Conservation (phyloP, 768 basidiomycete genomes). For the Boletus coccyginus region DNA sequence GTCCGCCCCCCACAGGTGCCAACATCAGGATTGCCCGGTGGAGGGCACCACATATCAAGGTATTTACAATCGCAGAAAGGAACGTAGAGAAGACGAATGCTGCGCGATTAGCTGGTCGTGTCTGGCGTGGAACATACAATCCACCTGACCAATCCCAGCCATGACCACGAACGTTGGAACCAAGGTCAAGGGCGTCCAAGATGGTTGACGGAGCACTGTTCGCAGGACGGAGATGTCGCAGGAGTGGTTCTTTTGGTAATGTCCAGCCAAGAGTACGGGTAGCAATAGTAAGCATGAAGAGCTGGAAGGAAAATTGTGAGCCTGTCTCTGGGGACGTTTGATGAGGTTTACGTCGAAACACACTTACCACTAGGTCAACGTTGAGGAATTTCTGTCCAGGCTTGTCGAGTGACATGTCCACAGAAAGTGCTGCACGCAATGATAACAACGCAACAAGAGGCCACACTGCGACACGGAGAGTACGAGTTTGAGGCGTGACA, state of each 20-base stretch:
- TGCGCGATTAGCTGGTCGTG: not conserved
- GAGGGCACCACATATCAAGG: not conserved
- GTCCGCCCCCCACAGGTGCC: not conserved
- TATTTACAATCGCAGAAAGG: not conserved
- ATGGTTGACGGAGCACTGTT: not conserved
- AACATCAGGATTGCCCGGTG: not conserved
- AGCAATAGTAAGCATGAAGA: not conserved
- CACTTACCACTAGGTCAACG: not conserved
- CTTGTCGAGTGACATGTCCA: not conserved
- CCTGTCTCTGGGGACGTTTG: not conserved
- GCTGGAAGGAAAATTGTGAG: not conserved
- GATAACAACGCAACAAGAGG: not conserved
- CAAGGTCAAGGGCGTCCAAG: not conserved
- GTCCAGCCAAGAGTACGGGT: not conserved
- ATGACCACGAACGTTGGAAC: not conserved
- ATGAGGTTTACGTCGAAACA: not conserved
- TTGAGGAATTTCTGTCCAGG: not conserved
- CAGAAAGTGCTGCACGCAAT: not conserved
- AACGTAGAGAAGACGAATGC: not conserved
- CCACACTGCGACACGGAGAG: not conserved
- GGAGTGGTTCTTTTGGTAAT: not conserved
- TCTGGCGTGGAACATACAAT: not conserved
- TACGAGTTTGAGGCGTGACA: not conserved
- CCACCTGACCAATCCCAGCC: constrained; percentile 2
- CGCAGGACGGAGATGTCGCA: not conserved